Conservation (phyloP, 768 basidiomycete genomes). For the button mushroom (Agaricus bisporus) region DNA sequence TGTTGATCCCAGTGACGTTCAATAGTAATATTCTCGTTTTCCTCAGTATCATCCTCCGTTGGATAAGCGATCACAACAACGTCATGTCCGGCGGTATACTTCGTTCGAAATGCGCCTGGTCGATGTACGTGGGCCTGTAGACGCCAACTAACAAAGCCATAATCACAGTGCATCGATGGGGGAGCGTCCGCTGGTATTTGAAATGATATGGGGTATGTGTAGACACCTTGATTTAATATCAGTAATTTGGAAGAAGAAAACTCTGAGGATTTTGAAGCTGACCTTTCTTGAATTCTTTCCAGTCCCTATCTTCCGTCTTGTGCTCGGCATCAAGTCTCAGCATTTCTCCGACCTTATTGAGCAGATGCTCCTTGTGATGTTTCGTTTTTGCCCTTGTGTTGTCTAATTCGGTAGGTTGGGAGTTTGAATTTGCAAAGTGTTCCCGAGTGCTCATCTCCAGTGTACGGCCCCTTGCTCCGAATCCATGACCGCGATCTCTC, state of each 20-base stretch:
- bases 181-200: constrained; percentile 75
- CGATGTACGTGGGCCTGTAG: constrained; percentile 81
- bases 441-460: constrained; percentile 15
- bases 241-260: background rate
- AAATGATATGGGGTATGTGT: constrained; percentile 93
- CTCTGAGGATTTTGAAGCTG: constrained; percentile 12
- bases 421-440: background rate
- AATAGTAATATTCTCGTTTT: constrained; percentile 71
- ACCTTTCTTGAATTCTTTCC: constrained; percentile 91
- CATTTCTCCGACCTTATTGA: constrained; percentile 33
- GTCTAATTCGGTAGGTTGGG: background rate
- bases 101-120: constrained; percentile 73
- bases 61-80: constrained; percentile 73
- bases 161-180: constrained; percentile 68
- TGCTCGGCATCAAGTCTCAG: constrained; percentile 17
- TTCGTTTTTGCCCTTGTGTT: constrained; percentile 24
- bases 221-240: constrained; percentile 53
- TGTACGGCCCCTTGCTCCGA: constrained; percentile 17
- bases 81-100: constrained; percentile 62
- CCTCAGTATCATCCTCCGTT: constrained; percentile 82
- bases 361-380: constrained; percentile 21
- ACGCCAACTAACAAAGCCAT: constrained; percentile 72
- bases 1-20: constrained; percentile 91
- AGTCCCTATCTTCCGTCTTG: constrained; percentile 37
- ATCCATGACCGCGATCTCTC: constrained; percentile 1